phyloP scores from a whole-genome alignment of 148 eudicot genomes.

The Silene uniflora region DNA sequence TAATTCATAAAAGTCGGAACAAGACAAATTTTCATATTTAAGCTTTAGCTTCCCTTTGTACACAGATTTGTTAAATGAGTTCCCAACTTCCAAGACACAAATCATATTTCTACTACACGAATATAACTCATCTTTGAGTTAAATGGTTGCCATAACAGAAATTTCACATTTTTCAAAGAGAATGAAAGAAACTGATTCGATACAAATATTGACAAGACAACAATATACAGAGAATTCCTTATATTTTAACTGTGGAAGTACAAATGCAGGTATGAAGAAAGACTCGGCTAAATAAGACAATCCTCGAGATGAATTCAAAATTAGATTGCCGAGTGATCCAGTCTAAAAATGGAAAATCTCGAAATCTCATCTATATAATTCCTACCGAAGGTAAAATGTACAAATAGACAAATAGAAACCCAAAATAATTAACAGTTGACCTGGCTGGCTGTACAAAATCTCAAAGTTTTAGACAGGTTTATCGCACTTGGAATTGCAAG shows the following conservation, averaged over 20 bases:
- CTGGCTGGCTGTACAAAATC: constrained; percentile 53
- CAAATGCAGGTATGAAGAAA: constrained; percentile 1
- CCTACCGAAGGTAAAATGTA: constrained; percentile 3
- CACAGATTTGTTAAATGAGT: no score
- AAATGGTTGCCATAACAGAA: no score
- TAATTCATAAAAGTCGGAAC: no score
- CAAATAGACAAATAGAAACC: not conserved
- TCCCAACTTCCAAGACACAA: no score
- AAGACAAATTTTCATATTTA: no score
- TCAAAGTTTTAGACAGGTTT: constrained; percentile 32
- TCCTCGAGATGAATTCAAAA: constrained; percentile 15
- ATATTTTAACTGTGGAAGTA: not conserved
- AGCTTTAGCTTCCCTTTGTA: no score
- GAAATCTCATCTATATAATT: not conserved
- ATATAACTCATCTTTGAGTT: no score
- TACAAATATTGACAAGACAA: no score
- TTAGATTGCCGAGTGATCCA: constrained; percentile 12
- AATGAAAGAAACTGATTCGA: no score
- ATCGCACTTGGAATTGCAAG: constrained; percentile 11
- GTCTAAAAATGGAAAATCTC: constrained; percentile 1
- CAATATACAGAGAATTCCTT: not conserved
- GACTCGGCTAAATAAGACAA: not conserved
- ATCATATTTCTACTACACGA: no score
- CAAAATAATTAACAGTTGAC: constrained; percentile 27
- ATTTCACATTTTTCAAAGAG: no score